Evolutionary conservation across 2,329 filamentous ascomycete species (phyloP).

Genomic region (Fusarium oxysporum): DNA sequence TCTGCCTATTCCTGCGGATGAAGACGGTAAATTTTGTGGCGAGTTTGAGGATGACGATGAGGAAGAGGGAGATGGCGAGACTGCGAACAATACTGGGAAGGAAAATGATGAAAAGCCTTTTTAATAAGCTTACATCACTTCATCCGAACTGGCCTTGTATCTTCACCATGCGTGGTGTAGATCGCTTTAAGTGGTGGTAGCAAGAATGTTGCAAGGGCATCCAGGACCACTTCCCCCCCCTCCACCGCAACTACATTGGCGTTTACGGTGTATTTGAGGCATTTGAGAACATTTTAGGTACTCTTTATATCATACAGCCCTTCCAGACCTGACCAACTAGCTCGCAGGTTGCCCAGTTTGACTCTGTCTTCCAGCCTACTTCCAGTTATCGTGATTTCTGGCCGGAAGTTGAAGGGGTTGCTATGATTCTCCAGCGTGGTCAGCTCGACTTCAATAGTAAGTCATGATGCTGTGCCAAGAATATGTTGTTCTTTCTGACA

Average conservation of each 20-base stretch:
- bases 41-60: neutral
- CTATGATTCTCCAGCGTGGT: constrained; percentile 16
- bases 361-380: constrained; percentile 18
- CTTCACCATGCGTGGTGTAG: constrained; percentile 28
- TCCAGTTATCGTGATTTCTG: constrained; percentile 26
- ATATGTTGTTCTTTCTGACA: neutral
- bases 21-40: neutral
- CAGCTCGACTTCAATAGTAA: constrained; percentile 19
- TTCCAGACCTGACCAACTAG: neutral
- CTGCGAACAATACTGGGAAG: neutral
- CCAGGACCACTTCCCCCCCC: constrained; percentile 55
- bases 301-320: rapidly evolving
- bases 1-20: neutral
- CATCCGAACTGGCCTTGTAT: constrained; percentile 32
- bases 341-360: constrained; percentile 51
- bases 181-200: constrained; percentile 36
- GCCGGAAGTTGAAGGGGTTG: constrained; percentile 41
- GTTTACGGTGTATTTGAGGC: constrained; percentile 56
- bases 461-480: rapidly evolving
- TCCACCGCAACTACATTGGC: constrained; percentile 56
- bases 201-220: constrained; percentile 37
- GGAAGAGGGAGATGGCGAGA: neutral
- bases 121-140: constrained; percentile 33
- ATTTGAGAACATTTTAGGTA: constrained; percentile 53
- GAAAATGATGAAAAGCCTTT: neutral